Evolutionary conservation across 192 early-diverging fungal genomes (phyloP).

Genomic region (Podila minutissima): DNA sequence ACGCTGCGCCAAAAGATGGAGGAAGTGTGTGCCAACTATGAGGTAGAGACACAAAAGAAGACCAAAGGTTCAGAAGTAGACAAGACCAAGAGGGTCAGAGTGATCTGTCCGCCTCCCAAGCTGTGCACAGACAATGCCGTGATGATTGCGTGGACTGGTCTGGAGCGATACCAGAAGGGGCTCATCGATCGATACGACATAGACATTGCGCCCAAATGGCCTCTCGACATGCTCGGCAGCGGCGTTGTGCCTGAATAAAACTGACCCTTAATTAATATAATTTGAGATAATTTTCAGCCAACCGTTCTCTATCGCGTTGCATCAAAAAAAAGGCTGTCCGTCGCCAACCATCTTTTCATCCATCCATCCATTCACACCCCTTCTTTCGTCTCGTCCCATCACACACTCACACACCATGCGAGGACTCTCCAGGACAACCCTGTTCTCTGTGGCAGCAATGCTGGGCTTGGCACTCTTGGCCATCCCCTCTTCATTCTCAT

Average conservation of each 20-base stretch:
- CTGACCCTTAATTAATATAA: background rate
- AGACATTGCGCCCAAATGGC: constrained; percentile 80
- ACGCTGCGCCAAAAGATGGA: constrained; percentile 59
- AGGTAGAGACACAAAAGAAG: background rate
- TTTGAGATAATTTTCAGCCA: background rate
- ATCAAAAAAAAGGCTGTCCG: background rate
- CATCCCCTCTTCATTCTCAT: constrained; percentile 3
- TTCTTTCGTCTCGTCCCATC: background rate
- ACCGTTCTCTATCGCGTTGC: background rate
- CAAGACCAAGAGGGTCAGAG: constrained; percentile 36
- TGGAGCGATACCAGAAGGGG: constrained; percentile 72
- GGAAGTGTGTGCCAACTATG: constrained; percentile 9
- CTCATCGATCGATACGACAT: constrained; percentile 77
- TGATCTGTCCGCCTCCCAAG: constrained; percentile 80
- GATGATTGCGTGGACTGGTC: constrained; percentile 88
- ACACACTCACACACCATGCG: constrained; percentile 16
- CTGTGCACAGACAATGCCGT: constrained; percentile 87
- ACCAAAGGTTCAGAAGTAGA: background rate
- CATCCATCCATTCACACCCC: background rate
- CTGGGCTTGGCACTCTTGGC: constrained; percentile 8
- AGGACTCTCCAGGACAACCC: constrained; percentile 18
- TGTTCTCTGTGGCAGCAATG: constrained; percentile 12
- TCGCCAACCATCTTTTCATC: background rate
- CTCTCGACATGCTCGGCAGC: constrained; percentile 62
- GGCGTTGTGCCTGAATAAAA: constrained; percentile 36